A percentile compares a stretch with the other conserved stretches of the same genome.
These are phyloP conservation scores for Dipodascus geniculatus DNA, from an alignment of 805 yeast species.

Conservation along the genomic window DNA sequence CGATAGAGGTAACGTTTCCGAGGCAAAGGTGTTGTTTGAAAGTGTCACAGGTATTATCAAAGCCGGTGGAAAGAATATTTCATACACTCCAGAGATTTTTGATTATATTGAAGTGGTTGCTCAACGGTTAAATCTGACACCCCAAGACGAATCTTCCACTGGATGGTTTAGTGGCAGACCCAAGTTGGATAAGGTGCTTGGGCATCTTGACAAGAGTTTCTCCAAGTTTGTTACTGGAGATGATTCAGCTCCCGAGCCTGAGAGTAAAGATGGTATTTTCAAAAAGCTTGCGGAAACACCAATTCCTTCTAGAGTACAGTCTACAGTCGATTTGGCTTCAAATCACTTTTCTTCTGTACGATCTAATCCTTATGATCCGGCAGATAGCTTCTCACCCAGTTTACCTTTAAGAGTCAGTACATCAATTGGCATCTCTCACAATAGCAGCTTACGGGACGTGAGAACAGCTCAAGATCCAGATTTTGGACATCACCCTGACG, in stretches of 20 bases:
- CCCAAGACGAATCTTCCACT: conserved; percentile 21
- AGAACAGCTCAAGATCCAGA: not conserved
- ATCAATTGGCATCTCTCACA: not conserved
- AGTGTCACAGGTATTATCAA: conserved; percentile 31
- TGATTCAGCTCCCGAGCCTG: conserved; percentile 29
- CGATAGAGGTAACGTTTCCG: conserved; percentile 48
- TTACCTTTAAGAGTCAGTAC: not conserved
- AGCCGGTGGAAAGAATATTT: conserved; percentile 24
- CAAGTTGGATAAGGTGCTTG: conserved; percentile 71
- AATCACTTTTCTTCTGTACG: not conserved
- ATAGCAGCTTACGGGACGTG: not conserved
- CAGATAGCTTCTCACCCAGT: not conserved
- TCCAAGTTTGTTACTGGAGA: conserved; percentile 82
- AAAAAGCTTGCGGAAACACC: conserved; percentile 20
- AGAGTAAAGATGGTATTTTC: conserved; percentile 18
- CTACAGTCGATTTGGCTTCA: not conserved
- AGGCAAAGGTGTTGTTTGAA: conserved; percentile 57
- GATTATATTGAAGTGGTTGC: conserved; percentile 38
- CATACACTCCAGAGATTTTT: conserved; percentile 22
- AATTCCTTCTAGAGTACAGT: conserved; percentile 6
- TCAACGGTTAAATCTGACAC: conserved; percentile 20
- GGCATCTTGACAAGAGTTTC: conserved; percentile 70
- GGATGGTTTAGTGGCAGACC: conserved; percentile 70
- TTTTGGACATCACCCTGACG: not conserved
- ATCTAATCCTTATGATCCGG: conserved; percentile 5